Conservation (phyloP, 805 yeast species). For the Cyberlindnera saturnus region DNA sequence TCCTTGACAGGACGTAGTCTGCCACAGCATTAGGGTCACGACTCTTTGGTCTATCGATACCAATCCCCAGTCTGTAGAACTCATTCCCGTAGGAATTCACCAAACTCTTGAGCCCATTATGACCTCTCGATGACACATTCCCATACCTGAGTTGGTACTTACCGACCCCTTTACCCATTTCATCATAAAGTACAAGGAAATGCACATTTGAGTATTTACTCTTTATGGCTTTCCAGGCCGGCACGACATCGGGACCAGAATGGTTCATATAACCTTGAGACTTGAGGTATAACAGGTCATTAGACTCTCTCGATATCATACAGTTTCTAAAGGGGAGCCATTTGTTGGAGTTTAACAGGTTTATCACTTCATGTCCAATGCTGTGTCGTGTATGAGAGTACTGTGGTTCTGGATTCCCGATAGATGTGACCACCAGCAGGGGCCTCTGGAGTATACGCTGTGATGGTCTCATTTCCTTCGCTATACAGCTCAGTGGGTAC, state of each 20-base stretch:
- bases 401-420: constrained; percentile 73
- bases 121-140: constrained; percentile 68
- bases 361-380: constrained; percentile 59
- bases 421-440: constrained; percentile 37
- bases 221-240: constrained; percentile 38
- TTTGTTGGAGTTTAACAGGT: constrained; percentile 19
- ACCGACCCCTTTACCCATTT: constrained; percentile 62
- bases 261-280: constrained; percentile 62
- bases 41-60: constrained; percentile 63
- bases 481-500: too few species aligned
- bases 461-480: too few species aligned
- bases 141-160: constrained; percentile 55
- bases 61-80: constrained; percentile 66
- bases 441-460: too few species aligned
- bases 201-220: constrained; percentile 27
- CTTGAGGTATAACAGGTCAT: constrained; percentile 41
- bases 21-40: constrained; percentile 40
- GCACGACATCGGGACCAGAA: constrained; percentile 53
- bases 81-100: constrained; percentile 38
- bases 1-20: constrained; percentile 55
- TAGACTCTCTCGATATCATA: constrained; percentile 7
- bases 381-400: constrained; percentile 67
- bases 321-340: neutral
- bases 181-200: constrained; percentile 72
- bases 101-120: constrained; percentile 72